Conservation (phyloP, 441 rosid species). For the Pelargonium fulgidum region DNA sequence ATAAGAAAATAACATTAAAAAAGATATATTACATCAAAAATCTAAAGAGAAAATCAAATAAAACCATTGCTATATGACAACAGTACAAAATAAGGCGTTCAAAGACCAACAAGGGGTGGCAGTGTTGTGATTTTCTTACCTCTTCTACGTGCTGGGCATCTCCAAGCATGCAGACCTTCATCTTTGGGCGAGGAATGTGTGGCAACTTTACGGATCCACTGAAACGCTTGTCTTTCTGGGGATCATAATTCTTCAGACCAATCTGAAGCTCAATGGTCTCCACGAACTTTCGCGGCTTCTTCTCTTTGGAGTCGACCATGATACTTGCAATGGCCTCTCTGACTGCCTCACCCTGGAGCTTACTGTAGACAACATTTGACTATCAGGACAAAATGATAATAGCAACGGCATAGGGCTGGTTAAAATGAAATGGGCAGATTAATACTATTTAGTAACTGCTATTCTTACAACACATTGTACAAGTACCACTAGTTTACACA, state of each 20-base stretch:
- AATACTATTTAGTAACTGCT: background rate
- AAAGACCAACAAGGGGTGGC: background rate
- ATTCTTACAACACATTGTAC: too few relatives aligned
- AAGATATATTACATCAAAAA: too few relatives aligned
- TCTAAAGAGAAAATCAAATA: too few relatives aligned
- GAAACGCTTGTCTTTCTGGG: conserved; percentile 93
- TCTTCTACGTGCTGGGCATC: conserved; percentile 97
- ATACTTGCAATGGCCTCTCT: conserved; percentile 71
- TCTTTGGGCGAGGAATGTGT: conserved; percentile 92
- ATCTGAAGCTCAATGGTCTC: conserved; percentile 95
- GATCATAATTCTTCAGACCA: conserved; percentile 92
- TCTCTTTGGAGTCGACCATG: conserved; percentile 45
- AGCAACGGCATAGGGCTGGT: background rate
- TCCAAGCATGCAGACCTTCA: conserved; percentile 98
- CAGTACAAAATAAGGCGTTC: background rate
- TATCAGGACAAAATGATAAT: background rate
- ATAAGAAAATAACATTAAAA: too few relatives aligned
- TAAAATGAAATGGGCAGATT: background rate
- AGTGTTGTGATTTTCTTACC: conserved; percentile 29
- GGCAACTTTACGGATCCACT: conserved; percentile 90
- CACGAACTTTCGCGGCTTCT: conserved; percentile 53
- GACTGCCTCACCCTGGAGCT: conserved; percentile 79
- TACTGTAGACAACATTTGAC: conserved; percentile 36
- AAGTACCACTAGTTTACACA: too few relatives aligned
- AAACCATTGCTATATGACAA: too few relatives aligned